These are phyloP conservation scores for Blastomyces parvus DNA, from an alignment of 2,329 filamentous ascomycete species.

Conservation along the genomic window DNA sequence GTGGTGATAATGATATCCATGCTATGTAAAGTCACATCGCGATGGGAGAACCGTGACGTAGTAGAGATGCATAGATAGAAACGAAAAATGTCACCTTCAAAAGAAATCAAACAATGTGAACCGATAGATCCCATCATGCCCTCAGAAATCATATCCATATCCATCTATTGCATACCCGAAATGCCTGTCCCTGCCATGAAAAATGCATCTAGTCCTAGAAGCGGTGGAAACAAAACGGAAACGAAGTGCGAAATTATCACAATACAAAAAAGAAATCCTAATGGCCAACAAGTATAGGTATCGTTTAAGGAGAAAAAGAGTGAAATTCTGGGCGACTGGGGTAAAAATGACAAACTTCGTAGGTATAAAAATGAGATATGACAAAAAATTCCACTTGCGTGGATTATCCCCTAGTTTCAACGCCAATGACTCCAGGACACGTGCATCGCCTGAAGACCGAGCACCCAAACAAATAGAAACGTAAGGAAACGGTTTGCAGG, in stretches of 20 bases:
- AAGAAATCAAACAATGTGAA: background rate
- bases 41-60: background rate
- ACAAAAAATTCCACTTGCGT: constrained; percentile 1
- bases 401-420: background rate
- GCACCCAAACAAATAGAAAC: background rate
- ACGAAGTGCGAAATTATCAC: background rate
- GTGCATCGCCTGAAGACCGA: background rate
- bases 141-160: background rate
- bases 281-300: background rate
- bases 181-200: background rate
- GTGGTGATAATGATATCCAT: background rate
- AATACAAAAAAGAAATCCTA: background rate
- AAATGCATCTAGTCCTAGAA: background rate
- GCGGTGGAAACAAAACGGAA: background rate
- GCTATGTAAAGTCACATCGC: background rate
- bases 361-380: background rate
- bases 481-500: background rate
- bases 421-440: background rate
- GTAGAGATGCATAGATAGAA: background rate
- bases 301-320: background rate
- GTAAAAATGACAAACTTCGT: background rate
- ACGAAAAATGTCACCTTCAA: background rate
- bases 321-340: background rate
- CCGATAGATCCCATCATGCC: background rate
- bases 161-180: background rate